Evolutionary conservation across 2,329 filamentous ascomycete species (phyloP), one percentile per base, ranked within the genome.

Genomic region (Elsinoe batatas): DNA sequence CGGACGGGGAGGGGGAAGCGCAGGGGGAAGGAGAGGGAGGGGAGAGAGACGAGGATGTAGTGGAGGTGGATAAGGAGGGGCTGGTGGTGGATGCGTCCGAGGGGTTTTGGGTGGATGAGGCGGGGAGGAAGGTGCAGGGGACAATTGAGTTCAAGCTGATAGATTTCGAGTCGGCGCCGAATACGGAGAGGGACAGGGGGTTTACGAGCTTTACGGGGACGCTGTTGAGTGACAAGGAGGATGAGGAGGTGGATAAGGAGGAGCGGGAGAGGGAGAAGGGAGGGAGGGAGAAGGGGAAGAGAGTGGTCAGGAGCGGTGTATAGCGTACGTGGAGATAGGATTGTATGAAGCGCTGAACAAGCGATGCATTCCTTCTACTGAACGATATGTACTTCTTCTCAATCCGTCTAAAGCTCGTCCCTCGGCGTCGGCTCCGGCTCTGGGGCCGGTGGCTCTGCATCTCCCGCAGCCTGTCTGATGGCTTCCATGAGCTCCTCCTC

Each of bases 181-280:
- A 67, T 26, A 79, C 83, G 46, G 88, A 86, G 61, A 82, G 83
- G 53, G 76, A 77, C 53, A 85, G 85, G 58, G 88, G 87, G 10
- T 93, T 91, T 67, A 72, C 95, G 58, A 90, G 85, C 62, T 84
- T 96, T 59, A 86, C 93, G 68, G 91, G 91, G 22, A 94, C 88
- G n/a, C 84, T 95, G 79, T 72, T 95, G 50, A 76, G 78, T 46
- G 79, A 79, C 42, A 79, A 81, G 17, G 84, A 83, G 20, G 89
- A 94, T 71, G 74, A 72, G 61, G 72, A 73, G 22, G 72, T 87
- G 30, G 72, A 80, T 46, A 74, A 76, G 7, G 74, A 79, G 58
- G 81, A 85, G 43, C 62, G 58, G 57, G 56, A 58, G 54, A 42
- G 51, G 51, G 57, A 59, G 55, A 61, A 47, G 56, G 49, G 55